Evolutionary conservation across 495 filamentous ascomycete species (phyloP), one percentile per base, ranked within the genome.

Genomic region (Melanomma pulvis-pyrius): DNA sequence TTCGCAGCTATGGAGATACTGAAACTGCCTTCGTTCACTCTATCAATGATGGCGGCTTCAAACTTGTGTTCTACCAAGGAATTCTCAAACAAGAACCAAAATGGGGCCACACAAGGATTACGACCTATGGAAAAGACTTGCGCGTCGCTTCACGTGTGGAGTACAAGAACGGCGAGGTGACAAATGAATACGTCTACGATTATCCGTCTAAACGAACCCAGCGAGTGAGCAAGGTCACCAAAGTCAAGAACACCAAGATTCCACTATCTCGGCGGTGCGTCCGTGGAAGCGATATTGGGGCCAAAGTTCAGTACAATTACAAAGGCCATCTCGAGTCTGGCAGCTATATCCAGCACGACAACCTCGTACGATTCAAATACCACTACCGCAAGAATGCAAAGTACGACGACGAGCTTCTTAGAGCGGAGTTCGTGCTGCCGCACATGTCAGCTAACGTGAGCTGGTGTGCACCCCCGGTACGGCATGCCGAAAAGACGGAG

Each of bases 381-480:
- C 80, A 81, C 58, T 86, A 87, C 72, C 82, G 83, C 52, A 86
- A 86, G 67, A 82, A 81, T 57, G 79, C 82, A 11, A 79, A 74
- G 34, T 84, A 80, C 55, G 82, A 81, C 19, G 84, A 84, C 63
- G 84, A 85, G 59, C 75, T 87, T 13, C 79, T 87, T 6, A 79
- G 84, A 46, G 84, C 81, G 5, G 84, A 86, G 61, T 87, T 82
- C 65, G 78, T 80, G 2, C 73, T 86, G 57, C 77, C 80, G 15
- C 82, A 86, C 65, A 81, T 85, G 68, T 83, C 77, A 58, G 82
- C 79, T 59, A 82, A 79, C 15, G 82, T 87, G 0, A 80, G 81
- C n/a, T 87, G 85, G 85, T 83, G 81, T 73, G 82, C 82, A 19
- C 81, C 84, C 54, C 84, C 84, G 6, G 74, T 76, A 41, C 74